Evolutionary conservation across 352 stramenopile species (phyloP), one percentile per base, ranked within the genome.

Genomic region (Globisporangium irregulare): DNA sequence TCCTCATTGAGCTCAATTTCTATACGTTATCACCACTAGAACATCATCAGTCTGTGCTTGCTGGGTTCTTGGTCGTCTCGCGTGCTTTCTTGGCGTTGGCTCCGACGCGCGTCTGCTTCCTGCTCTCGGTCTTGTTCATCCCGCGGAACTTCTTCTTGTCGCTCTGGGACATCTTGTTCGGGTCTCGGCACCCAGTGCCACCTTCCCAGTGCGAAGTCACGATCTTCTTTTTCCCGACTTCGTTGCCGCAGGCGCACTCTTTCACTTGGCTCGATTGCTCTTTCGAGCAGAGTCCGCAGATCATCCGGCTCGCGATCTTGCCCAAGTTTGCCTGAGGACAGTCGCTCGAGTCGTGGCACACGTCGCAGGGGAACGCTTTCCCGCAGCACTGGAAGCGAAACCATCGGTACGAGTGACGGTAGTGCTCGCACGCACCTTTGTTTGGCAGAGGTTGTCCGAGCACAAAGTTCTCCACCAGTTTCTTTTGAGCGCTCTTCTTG

Each of bases 361-460:
- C 84, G 66, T 95, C 87, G 57, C 87, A 95, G 0, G 86, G 80
- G 61, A 93, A 92, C 12, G 79, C 77, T 62, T 92, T 93, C 24
- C 86, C 86, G 53, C 87, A 95, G 74, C 87, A 95, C 63, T 93
- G 87, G 69, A 95, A 95, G 24, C 86, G 80, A 70, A 95, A 93
- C 87, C 87, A 95, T 5, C 87, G 86, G 18, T 81, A 68, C 50
- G 87, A 95, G 64, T 92, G 81, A 58, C 84, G 84, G 67, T 94
- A 95, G 71, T 95, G 87, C 18, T 90, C 78, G 34, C 87, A 95
- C 38, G 64, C 73, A 58, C 87, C 87, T 50, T 91, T 88, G 56
- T 77, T 77, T 25, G 87, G 87, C 66, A 95, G 61, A 20, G 86
- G 83, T 56, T 92, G 79, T 27, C 87, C 87, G 27, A 91, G 57